phyloP scores from a whole-genome alignment of 768 basidiomycete species.

The Auricularia cornea region DNA sequence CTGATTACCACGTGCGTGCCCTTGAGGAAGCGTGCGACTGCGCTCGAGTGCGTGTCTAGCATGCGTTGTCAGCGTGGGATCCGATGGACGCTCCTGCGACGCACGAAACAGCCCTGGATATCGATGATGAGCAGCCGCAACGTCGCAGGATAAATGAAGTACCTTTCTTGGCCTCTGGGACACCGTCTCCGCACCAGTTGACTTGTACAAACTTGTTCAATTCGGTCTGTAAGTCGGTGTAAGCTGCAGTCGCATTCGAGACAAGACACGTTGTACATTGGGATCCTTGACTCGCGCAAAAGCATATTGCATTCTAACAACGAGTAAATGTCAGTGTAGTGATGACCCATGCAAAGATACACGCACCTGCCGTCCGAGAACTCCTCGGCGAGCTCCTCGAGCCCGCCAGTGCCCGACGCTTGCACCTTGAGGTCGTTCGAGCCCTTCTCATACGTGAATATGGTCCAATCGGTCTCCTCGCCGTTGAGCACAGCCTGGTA shows the following conservation, averaged over 20 bases:
- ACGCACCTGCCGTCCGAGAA: slow-evolving; percentile 86
- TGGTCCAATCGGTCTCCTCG: slow-evolving; percentile 62
- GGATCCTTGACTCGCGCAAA: slow-evolving; percentile 80
- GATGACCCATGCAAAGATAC: too few relatives aligned
- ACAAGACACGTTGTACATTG: slow-evolving; percentile 45
- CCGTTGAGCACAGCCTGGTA: slow-evolving; percentile 68
- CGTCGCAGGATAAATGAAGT: slow-evolving; percentile 40
- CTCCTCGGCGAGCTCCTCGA: slow-evolving; percentile 88
- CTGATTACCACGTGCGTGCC: slow-evolving; percentile 81
- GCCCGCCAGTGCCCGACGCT: slow-evolving; percentile 72
- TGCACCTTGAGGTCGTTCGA: slow-evolving; percentile 86
- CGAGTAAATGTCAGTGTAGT: too few relatives aligned
- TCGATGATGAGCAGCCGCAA: not conserved
- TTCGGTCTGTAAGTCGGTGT: slow-evolving; percentile 44
- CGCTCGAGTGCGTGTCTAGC: slow-evolving; percentile 63
- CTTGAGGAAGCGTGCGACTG: slow-evolving; percentile 71
- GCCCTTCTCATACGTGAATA: slow-evolving; percentile 74
- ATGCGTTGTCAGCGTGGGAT: not conserved
- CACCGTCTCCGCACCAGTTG: slow-evolving; percentile 97
- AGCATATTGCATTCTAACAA: slow-evolving; percentile 90
- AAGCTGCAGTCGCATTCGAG: not conserved
- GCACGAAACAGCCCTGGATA: not conserved
- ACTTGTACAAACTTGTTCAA: slow-evolving; percentile 91
- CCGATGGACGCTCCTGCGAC: not conserved
- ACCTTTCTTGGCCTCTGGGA: slow-evolving; percentile 91